phyloP scores from a whole-genome alignment of 208 protist species.

The Wallacemonas rigidus region DNA sequence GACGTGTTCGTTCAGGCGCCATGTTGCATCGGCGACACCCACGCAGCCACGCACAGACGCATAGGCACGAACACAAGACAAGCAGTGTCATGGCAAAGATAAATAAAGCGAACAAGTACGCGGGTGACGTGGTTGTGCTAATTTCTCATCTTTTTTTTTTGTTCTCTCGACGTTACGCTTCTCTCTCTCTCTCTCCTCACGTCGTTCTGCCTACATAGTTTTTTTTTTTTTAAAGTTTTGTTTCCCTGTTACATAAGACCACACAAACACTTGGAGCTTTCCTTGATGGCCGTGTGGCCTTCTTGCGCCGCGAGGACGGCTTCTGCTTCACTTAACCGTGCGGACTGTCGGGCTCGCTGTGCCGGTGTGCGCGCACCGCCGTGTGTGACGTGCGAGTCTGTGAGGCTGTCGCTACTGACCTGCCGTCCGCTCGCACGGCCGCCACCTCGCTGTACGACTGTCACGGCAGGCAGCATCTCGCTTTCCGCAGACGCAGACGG shows the following conservation, averaged over 20 bases:
- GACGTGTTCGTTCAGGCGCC: too few species aligned
- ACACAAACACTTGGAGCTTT: slow-evolving; percentile 33
- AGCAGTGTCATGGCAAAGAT: too few species aligned
- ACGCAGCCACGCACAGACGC: neutral
- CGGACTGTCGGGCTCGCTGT: neutral
- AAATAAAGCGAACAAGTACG: too few species aligned
- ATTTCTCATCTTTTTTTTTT: neutral
- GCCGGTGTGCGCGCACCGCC: neutral
- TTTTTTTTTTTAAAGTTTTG: slow-evolving; percentile 15
- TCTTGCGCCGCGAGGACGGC: slow-evolving; percentile 11
- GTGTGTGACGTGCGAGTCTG: neutral
- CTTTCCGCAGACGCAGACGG: neutral
- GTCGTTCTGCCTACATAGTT: too few species aligned
- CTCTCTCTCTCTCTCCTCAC: too few species aligned
- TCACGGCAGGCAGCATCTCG: neutral
- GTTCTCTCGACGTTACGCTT: too few species aligned
- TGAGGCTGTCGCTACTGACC: neutral
- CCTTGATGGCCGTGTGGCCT: slow-evolving; percentile 10
- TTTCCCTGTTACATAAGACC: slow-evolving; percentile 21
- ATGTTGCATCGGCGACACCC: too few species aligned
- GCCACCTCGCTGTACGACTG: neutral
- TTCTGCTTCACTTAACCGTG: slow-evolving; percentile 10
- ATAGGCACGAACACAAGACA: neutral
- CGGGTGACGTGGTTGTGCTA: too few species aligned
- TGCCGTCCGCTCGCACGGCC: neutral